Conservation (phyloP, 169 alveolate species). For the Ichthyophthirius multifiliis region DNA sequence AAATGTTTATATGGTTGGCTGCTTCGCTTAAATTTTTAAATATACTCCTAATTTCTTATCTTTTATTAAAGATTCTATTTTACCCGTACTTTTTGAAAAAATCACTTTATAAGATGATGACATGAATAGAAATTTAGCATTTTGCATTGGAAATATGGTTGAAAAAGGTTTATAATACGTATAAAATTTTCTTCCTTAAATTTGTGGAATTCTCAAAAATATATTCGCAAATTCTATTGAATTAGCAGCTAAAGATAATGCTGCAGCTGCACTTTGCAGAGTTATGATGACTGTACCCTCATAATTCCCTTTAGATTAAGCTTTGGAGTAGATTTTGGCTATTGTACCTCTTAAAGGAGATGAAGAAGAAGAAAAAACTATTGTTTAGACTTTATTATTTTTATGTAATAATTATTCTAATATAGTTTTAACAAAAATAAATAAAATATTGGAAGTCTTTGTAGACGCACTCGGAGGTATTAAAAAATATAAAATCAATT, state of each 20-base stretch:
- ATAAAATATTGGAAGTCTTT: neutral
- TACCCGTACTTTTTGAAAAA: slow-evolving; percentile 23
- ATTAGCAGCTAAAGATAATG: slow-evolving; percentile 76
- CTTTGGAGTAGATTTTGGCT: slow-evolving; percentile 38
- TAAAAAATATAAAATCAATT: neutral
- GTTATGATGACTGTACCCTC: slow-evolving; percentile 54
- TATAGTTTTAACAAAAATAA: neutral
- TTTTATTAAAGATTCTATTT: slow-evolving; percentile 27
- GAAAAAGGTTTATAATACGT: slow-evolving; percentile 22
- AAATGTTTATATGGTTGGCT: slow-evolving; percentile 55
- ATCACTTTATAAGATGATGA: slow-evolving; percentile 40
- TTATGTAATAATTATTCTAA: slow-evolving; percentile 25
- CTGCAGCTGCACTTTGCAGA: slow-evolving; percentile 78
- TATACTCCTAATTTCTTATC: slow-evolving; percentile 35
- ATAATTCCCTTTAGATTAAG: slow-evolving; percentile 46
- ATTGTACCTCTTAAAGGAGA: slow-evolving; percentile 77
- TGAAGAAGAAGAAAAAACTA: slow-evolving; percentile 68
- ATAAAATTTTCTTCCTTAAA: neutral
- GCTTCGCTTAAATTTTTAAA: slow-evolving; percentile 56
- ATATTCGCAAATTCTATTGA: slow-evolving; percentile 27
- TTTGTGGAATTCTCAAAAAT: neutral
- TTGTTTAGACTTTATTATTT: slow-evolving; percentile 18
- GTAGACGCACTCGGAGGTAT: slow-evolving; percentile 4
- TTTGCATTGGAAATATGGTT: slow-evolving; percentile 46
- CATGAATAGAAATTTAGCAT: slow-evolving; percentile 57